A percentile compares a stretch with the other conserved stretches of the same genome.
Evolutionary conservation across 352 stramenopile genomes (phyloP).

Genomic region (Phytopythium litorale): DNA sequence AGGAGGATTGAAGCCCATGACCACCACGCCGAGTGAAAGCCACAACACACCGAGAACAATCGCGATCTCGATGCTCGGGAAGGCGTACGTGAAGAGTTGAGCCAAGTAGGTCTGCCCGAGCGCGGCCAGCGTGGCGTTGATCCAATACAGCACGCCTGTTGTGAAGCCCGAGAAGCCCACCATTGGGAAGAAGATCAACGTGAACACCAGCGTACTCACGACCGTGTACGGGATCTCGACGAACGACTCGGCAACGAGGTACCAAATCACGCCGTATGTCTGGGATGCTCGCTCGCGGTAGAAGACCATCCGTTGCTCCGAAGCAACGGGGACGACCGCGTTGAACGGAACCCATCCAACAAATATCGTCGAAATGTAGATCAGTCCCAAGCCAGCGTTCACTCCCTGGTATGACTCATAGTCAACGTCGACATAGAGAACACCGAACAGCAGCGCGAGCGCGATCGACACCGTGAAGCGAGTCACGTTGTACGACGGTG

Average conservation of each 20-base stretch:
- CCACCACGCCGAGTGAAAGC: conserved; percentile 31
- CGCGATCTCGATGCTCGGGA: conserved; percentile 21
- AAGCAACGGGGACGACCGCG: conserved; percentile 68
- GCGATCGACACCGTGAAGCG: conserved; percentile 27
- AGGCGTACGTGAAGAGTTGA: conserved; percentile 20
- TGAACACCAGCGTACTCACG: conserved; percentile 25
- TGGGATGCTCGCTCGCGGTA: conserved; percentile 53
- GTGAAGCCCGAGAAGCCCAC: conserved; percentile 27
- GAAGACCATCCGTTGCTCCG: conserved; percentile 77
- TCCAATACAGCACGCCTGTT: conserved; percentile 21
- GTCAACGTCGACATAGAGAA: conserved; percentile 15
- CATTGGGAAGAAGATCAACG: conserved; percentile 28
- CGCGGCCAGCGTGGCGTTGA: conserved; percentile 16
- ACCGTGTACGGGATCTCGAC: conserved; percentile 60
- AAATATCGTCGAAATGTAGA: conserved; percentile 73
- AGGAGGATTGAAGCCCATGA: conserved; percentile 34
- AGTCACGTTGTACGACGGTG: conserved; percentile 73
- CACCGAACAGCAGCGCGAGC: conserved; percentile 13
- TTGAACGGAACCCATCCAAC: conserved; percentile 47
- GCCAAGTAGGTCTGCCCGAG: conserved; percentile 29
- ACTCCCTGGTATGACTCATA: conserved; percentile 28
- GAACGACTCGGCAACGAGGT: conserved; percentile 62
- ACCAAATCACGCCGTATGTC: conserved; percentile 73
- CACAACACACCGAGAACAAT: conserved; percentile 19
- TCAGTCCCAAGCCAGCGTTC: conserved; percentile 45